Evolutionary conservation across 257 asterid genomes (phyloP), one percentile per base, ranked within the genome.

Genomic region (Marsdenia floribunda): DNA sequence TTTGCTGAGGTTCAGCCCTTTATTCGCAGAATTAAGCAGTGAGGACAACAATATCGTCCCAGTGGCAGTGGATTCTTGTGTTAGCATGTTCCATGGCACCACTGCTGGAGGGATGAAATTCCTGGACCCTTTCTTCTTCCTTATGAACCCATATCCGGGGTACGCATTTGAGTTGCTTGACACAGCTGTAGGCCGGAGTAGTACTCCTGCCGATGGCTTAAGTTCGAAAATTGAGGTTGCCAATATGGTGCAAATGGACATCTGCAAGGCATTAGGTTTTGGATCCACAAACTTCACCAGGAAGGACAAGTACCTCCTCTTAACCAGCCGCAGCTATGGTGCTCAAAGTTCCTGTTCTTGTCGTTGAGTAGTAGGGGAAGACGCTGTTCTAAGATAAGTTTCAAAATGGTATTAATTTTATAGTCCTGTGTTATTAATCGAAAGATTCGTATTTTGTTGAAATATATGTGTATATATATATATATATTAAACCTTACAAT

Each of bases 241-340:
- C 26, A 65, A 35, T 35, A 35, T 33, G 49, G 24, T 65, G 46
- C 70, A 65, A 40, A 65, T 14, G 6, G 49, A 15, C 14, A 6
- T 65, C 8, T 26, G 49, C 2, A 40, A 65, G 12, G 46, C 70
- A 65, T 65, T 65, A 21, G 70, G 70, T 15, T 35, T 65, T 65
- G 26, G 12, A 40, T 35, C 11, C 46, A 65, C 70, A 35, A 16
- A 37, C 4, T 24, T 65, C 26, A 65, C 50, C 0, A 33, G 70
- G 26, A 37, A 65, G 26, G 70, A 65, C 70, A 65, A 65, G 70
- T 65, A 65, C 38, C 14, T 26, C 66, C 12, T 59, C 66, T 26
- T 59, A 24, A 59, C 66, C 1, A 12, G 66, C 65, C 4, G 37
- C 18, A 52, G 57, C 15, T 13, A 13, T 52, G 6, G 21, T 49